Conservation (phyloP, 106 monocot genomes). For the Allium fistulosum region DNA sequence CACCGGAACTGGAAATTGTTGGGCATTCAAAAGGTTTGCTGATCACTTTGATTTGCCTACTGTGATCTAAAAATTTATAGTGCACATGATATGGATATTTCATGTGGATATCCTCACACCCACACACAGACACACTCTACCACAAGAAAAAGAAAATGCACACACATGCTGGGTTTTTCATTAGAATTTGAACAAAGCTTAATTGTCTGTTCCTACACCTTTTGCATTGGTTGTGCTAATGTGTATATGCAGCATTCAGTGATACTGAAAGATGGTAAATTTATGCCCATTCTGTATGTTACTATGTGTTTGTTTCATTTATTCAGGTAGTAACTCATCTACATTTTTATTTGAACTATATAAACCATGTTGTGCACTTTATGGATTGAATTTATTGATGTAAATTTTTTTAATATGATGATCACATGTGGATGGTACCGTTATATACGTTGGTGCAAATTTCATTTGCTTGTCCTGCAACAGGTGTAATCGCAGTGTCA, state of each 20-base stretch:
- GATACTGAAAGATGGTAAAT: too few species aligned
- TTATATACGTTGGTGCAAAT: too few species aligned
- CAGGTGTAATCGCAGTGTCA: slow-evolving; percentile 99
- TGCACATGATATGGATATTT: too few species aligned
- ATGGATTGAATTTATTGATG: background rate
- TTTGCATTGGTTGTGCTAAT: too few species aligned
- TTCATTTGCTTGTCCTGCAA: background rate
- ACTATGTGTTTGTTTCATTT: background rate
- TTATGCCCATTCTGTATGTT: too few species aligned
- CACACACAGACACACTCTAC: too few species aligned
- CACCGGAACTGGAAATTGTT: slow-evolving; percentile 82
- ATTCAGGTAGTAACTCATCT: background rate
- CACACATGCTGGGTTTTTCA: background rate
- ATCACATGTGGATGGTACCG: too few species aligned
- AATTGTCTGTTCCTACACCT: background rate
- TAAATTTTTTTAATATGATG: slow-evolving; percentile 4
- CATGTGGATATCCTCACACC: too few species aligned
- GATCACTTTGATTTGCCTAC: background rate
- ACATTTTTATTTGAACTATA: background rate
- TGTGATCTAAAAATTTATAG: background rate
- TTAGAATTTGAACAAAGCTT: background rate
- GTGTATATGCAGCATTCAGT: too few species aligned
- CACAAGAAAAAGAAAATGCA: too few species aligned
- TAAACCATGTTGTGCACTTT: background rate
- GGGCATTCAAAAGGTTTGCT: slow-evolving; percentile 90